Base-by-base conservation (phyloP, 129 eudicot genomes). In the Gnaphalium uliginosum region DNA sequence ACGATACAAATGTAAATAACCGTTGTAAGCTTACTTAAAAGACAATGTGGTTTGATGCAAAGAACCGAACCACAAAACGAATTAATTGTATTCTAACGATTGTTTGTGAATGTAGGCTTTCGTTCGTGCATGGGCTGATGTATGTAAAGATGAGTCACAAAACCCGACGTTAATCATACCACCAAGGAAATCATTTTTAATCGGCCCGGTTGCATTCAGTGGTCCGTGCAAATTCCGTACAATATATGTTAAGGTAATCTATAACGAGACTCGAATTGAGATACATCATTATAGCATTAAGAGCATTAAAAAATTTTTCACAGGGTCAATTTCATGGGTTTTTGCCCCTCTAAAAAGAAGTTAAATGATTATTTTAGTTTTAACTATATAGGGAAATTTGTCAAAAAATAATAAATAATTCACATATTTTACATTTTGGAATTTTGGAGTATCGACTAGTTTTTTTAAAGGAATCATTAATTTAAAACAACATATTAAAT, bases 1-100 rank as follows among this genome's bases (percentile, higher is more conserved):
- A 85, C 72, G 86, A 85, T 71, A 26, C 89, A 4, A 3, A 72
- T 17, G 89, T 85, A 71, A 29, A 9, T 48, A 46, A 65, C 8
- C 64, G 32, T 9, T 9, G 5, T 32, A 76, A 33, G 39, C 50
- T 33, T 76, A 5, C 18, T 1, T 33, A 18, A 46, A 41, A 69
- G 15, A 46, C 21, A 25, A 71, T 4, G 6, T 17, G 26, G 48
- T 50, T 70, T 19, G 21, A 23, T 53, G n/a, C 13, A 50, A 27
- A 29, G n/a, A 9, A 9, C 3, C 14, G 58, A 51, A 51, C 6
- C 19, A 2, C n/a, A 17, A 51, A 30, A 29, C 10, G 1, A 65
- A 65, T 19, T 65, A 11, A 53, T 11, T 32, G 69, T 33, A 1
- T 65, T 33, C 69, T 32, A 32, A 6, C 35, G 35, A 65, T n/a